phyloP scores from a whole-genome alignment of 2,329 filamentous ascomycete species.

The Fusarium sp. region DNA sequence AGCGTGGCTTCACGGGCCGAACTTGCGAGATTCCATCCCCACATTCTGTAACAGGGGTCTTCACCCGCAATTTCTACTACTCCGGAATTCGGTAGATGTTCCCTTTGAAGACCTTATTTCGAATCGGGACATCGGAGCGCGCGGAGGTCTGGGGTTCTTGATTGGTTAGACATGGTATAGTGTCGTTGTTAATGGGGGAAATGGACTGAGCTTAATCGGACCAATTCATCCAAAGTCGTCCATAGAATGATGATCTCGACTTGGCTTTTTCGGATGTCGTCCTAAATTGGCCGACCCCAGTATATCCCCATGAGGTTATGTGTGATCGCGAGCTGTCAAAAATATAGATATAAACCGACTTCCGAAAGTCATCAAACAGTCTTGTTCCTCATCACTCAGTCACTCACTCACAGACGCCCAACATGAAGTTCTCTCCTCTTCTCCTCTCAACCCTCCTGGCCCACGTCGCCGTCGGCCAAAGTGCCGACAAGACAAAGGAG shows the following conservation, averaged over 20 bases:
- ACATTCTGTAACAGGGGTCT: not conserved
- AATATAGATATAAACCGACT: constrained; percentile 26
- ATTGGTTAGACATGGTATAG: not conserved
- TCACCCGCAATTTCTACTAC: constrained; percentile 1
- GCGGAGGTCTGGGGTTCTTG: constrained; percentile 25
- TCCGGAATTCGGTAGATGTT: constrained; percentile 19
- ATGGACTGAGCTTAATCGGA: constrained; percentile 2
- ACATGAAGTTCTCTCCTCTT: constrained; percentile 19
- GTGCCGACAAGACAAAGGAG: constrained; percentile 56
- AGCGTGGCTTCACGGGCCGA: constrained; percentile 11
- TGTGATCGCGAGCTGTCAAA: not conserved
- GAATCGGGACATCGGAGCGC: constrained; percentile 14
- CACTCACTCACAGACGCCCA: constrained; percentile 3
- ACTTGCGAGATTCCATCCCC: not conserved
- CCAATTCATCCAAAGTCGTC: not conserved
- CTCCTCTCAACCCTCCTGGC: constrained; percentile 17
- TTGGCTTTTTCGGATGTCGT: not conserved
- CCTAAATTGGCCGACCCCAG: constrained; percentile 13
- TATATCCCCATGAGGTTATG: not conserved
- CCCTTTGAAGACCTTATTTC: constrained; percentile 1
- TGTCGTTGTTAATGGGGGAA: not conserved
- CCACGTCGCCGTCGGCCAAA: constrained; percentile 48
- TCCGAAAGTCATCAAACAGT: not conserved
- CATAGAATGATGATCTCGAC: not conserved
- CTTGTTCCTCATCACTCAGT: not conserved